Conservation (phyloP, 805 yeast species). For the Schizosaccharomyces pombe region DNA sequence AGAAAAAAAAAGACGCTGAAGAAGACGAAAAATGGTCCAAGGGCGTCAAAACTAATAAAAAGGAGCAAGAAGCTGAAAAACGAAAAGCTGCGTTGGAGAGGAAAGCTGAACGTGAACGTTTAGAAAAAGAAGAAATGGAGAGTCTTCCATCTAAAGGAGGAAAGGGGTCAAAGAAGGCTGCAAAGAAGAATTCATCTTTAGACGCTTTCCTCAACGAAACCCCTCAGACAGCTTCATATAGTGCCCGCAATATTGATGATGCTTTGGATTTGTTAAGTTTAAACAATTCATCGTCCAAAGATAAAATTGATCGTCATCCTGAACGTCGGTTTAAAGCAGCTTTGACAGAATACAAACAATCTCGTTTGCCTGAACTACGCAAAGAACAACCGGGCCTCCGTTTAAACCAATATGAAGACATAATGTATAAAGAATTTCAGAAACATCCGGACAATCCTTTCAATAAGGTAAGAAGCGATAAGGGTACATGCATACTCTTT, state of each 20-base stretch:
- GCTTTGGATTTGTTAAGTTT: constrained; percentile 59
- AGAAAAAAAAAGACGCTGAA: constrained; percentile 23
- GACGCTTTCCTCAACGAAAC: constrained; percentile 39
- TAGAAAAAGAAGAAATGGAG: constrained; percentile 63
- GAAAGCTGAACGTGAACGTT: constrained; percentile 50
- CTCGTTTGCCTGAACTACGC: constrained; percentile 45
- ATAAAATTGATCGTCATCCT: constrained; percentile 51
- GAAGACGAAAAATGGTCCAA: constrained; percentile 48
- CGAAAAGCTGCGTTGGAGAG: constrained; percentile 32
- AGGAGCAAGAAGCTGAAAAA: constrained; percentile 24
- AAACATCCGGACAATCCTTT: constrained; percentile 64
- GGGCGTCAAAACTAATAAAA: constrained; percentile 49
- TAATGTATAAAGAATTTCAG: constrained; percentile 57
- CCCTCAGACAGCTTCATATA: constrained; percentile 20
- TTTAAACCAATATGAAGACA: constrained; percentile 51
- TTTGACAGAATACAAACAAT: constrained; percentile 42
- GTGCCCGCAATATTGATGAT: constrained; percentile 53
- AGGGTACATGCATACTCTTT: too few species aligned
- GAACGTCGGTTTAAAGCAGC: constrained; percentile 78
- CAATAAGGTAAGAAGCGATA: constrained; percentile 46
- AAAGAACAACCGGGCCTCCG: constrained; percentile 63
- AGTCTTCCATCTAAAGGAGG: constrained; percentile 39
- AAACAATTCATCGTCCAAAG: constrained; percentile 13
- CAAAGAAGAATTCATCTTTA: constrained; percentile 34
- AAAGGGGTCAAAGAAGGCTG: constrained; percentile 35